Conservation (phyloP, 352 stramenopile species). For the Pythium brassicae region DNA sequence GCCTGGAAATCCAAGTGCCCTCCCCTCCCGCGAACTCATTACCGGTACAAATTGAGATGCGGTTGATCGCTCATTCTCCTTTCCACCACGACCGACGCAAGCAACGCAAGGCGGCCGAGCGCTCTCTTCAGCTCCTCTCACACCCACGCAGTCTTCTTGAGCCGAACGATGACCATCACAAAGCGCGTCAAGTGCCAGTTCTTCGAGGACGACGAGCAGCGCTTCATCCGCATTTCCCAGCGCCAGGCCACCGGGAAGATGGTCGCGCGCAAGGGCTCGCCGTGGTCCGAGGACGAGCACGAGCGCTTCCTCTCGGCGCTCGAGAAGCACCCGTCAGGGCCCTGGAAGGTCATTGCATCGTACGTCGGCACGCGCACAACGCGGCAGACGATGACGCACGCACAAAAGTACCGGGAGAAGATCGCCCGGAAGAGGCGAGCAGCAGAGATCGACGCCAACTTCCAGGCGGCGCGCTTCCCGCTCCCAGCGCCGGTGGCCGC, state of each 20-base stretch:
- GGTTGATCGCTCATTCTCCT: too few relatives aligned
- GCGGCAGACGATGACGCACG: conserved; percentile 68
- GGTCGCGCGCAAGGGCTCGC: not conserved
- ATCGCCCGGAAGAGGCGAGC: not conserved
- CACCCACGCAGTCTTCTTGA: too few relatives aligned
- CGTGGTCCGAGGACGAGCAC: conserved; percentile 17
- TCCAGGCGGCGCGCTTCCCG: not conserved
- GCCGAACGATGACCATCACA: not conserved
- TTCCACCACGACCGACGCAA: too few relatives aligned
- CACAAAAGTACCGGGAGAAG: conserved; percentile 13
- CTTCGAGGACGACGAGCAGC: not conserved
- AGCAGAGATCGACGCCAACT: not conserved
- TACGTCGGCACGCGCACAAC: conserved; percentile 24
- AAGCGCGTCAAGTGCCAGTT: not conserved
- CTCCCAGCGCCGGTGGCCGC: not conserved
- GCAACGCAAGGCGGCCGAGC: too few relatives aligned
- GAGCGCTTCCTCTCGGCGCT: conserved; percentile 20
- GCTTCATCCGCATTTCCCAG: conserved; percentile 5
- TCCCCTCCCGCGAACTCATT: too few relatives aligned
- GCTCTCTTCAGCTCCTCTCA: too few relatives aligned
- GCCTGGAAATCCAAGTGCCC: too few relatives aligned
- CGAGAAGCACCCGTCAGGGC: conserved; percentile 20
- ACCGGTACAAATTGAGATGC: too few relatives aligned
- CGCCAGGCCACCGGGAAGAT: not conserved
- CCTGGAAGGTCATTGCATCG: conserved; percentile 24